Conservation (phyloP, 169 alveolate genomes). For the Fabrea salina region DNA sequence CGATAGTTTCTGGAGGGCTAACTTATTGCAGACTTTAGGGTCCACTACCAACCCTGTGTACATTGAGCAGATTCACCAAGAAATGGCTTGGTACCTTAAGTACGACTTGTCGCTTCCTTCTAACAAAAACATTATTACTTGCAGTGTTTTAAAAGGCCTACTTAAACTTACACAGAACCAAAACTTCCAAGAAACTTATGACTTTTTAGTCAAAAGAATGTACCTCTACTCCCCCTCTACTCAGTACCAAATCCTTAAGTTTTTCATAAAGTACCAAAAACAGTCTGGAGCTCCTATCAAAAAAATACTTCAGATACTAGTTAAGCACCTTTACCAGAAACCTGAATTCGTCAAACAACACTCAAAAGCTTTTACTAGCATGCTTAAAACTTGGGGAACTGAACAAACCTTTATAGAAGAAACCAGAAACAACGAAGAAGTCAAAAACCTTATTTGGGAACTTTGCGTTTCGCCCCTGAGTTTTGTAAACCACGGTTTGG, state of each 20-base stretch:
- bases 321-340: neutral
- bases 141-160: neutral
- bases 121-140: neutral
- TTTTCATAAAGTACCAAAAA: neutral
- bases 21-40: slow-evolving; percentile 35
- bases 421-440: neutral
- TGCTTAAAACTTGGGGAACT: neutral
- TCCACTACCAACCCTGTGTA: slow-evolving; percentile 34
- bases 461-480: neutral
- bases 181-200: neutral
- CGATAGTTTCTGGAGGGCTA: slow-evolving; percentile 39
- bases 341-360: neutral
- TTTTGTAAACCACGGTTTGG: neutral
- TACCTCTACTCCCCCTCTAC: neutral
- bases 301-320: neutral
- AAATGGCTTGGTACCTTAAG: slow-evolving; percentile 35
- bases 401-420: neutral
- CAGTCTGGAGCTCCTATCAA: neutral
- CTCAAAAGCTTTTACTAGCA: neutral
- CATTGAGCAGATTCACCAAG: slow-evolving; percentile 34
- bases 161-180: neutral
- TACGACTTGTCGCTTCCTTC: slow-evolving; percentile 31
- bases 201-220: neutral
- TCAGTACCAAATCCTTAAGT: neutral
- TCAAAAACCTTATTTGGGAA: neutral